Conservation (phyloP, 1,284 basidiomycete species). For the Irpex rosettiformis region DNA sequence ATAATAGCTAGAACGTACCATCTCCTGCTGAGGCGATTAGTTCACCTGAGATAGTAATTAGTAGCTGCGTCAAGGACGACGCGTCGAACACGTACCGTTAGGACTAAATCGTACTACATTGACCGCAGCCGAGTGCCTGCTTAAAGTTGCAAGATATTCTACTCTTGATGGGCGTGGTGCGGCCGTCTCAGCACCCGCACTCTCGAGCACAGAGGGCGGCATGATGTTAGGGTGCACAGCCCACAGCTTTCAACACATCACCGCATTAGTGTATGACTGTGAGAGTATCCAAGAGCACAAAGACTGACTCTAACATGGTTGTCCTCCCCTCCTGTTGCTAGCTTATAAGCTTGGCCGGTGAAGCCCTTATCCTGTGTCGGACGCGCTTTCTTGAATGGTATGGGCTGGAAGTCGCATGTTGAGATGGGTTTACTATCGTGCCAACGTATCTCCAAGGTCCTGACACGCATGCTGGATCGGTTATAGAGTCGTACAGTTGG, state of each 20-base stretch:
- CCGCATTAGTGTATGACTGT: not conserved
- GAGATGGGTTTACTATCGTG: constrained; percentile 94
- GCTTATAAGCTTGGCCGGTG: constrained; percentile 72
- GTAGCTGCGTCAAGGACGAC: constrained; percentile 4
- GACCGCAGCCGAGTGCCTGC: constrained; percentile 91
- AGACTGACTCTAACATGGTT: constrained; percentile 89
- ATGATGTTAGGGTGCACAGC: constrained; percentile 90
- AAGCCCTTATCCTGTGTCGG: constrained; percentile 59
- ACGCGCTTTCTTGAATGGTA: constrained; percentile 72
- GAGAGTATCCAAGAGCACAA: not conserved
- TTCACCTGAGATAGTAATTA: constrained; percentile 53
- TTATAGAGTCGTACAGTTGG: not conserved
- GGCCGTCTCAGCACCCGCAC: constrained; percentile 38
- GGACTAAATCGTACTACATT: constrained; percentile 97
- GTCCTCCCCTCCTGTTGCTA: constrained; percentile 96
- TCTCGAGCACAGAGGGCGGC: constrained; percentile 59
- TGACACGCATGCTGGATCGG: constrained; percentile 60
- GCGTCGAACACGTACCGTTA: constrained; percentile 58
- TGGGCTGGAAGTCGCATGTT: constrained; percentile 90
- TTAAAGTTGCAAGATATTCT: constrained; percentile 94
- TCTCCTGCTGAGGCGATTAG: constrained; percentile 92
- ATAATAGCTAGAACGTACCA: constrained; percentile 50
- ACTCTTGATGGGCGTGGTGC: constrained; percentile 79
- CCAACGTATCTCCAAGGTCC: constrained; percentile 90
- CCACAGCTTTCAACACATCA: constrained; percentile 65